A percentile compares a stretch with the other conserved stretches of the same genome.
phyloP scores from a whole-genome alignment of 73 alveolate species.

The Tetrahymena thermophila region DNA sequence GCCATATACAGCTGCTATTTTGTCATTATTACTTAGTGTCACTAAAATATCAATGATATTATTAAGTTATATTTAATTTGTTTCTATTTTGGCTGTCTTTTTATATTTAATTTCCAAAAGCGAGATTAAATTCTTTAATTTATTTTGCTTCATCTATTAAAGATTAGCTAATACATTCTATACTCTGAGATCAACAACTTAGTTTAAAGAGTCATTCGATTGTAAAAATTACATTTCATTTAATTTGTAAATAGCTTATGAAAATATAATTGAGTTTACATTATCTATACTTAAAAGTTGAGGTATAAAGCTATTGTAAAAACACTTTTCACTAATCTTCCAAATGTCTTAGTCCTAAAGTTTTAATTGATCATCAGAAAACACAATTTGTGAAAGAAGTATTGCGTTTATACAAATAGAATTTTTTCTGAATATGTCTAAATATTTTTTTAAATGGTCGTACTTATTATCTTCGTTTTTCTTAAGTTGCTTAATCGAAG shows the following conservation, averaged over 20 bases:
- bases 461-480: not conserved
- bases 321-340: not conserved
- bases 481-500: not conserved
- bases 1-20: not conserved
- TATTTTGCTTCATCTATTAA: not conserved
- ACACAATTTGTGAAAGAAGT: not conserved
- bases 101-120: too few relatives aligned
- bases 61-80: not conserved
- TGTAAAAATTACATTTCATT: not conserved
- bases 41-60: not conserved
- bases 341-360: not conserved
- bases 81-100: not conserved
- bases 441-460: not conserved
- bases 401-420: not conserved
- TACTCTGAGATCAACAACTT: not conserved
- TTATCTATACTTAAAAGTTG: not conserved
- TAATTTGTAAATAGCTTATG: not conserved
- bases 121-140: too few relatives aligned
- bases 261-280: not conserved
- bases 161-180: not conserved
- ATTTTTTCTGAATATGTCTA: not conserved
- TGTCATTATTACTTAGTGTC: not conserved
- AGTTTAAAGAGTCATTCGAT: not conserved
- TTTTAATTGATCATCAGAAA: not conserved
- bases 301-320: not conserved